Evolutionary conservation across 2,329 filamentous ascomycete species (phyloP), one percentile per base, ranked within the genome.

Genomic region (Cladosporium sp.): DNA sequence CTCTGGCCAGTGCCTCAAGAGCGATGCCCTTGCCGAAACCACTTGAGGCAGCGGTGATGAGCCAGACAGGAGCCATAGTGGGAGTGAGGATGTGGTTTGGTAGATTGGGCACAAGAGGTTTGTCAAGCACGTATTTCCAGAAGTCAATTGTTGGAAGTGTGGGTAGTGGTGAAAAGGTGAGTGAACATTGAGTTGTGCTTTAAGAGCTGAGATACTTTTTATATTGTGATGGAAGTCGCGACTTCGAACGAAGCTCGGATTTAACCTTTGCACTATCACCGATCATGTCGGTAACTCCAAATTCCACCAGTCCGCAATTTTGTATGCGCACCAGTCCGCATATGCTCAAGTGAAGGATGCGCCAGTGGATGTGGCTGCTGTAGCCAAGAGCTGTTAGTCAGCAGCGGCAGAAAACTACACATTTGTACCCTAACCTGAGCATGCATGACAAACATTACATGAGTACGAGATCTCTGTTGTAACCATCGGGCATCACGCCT

Each of bases 1-100:
- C 80, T 12, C 72, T 67, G 21, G 73, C 67, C 23, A 80, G 74
- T 57, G 83, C 79, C 52, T 79, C 77, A 12, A 80, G 79, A 52
- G 80, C 78, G 18, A 82, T 73, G 37, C 77, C 78, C 46, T 81
- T 77, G 28, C 82, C 81, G 53, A 84, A 82, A 29, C 81, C 82
- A 31, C 79, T 76, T 5, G 79, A 80, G 58, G 77, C 80, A 31
- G 80, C 80, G n/a, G 77, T 79, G 53, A 80, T 73, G 61, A 80
- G 71, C 64, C 67, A 71, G 29, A 70, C 68, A 7, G 66, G 67
- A 18, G 69, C 57, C 33, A 55, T 55, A 31, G 29, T 31, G 29
- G 8, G 5, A 31, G 29, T 31, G 29, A 31, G 4, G 29, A 31
- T 31, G 29, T 8, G 29, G 29, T 31, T 6, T 31, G 29, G 29